Evolutionary conservation across 2,329 filamentous ascomycete genomes (phyloP).

Genomic region (Ophiostoma populinum): DNA sequence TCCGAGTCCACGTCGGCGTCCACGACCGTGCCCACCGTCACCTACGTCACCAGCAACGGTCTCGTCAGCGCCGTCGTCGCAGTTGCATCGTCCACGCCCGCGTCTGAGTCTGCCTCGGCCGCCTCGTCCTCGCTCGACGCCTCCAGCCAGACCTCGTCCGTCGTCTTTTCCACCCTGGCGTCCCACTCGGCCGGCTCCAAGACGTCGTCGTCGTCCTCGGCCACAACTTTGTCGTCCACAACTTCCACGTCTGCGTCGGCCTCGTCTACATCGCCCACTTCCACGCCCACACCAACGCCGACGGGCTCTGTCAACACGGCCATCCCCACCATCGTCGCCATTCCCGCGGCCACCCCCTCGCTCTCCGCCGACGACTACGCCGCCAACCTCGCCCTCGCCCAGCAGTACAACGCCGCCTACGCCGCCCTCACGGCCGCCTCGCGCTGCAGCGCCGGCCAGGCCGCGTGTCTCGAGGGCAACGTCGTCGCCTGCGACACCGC

Average conservation of each 20-base stretch:
- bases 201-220: neutral
- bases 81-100: constrained; percentile 16
- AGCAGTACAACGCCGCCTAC: constrained; percentile 30
- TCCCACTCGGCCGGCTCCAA: too few relatives aligned
- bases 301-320: neutral
- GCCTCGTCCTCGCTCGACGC: neutral
- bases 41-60: constrained; percentile 18
- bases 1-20: too few relatives aligned
- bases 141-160: neutral
- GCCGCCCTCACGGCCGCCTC: constrained; percentile 25
- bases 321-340: neutral
- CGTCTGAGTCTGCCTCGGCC: neutral
- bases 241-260: neutral
- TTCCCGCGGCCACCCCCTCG: constrained; percentile 16
- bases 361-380: constrained; percentile 25
- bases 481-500: constrained; percentile 26
- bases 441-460: constrained; percentile 27
- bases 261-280: neutral
- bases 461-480: constrained; percentile 34
- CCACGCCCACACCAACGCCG: neutral
- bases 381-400: constrained; percentile 27
- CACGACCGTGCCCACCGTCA: too few relatives aligned
- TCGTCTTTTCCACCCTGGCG: too few relatives aligned
- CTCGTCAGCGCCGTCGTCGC: constrained; percentile 20
- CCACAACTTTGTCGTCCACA: neutral